Evolutionary conservation across 805 yeast genomes (phyloP), one percentile per base, ranked within the genome.

Genomic region (Jamesozyma jinghongensis): DNA sequence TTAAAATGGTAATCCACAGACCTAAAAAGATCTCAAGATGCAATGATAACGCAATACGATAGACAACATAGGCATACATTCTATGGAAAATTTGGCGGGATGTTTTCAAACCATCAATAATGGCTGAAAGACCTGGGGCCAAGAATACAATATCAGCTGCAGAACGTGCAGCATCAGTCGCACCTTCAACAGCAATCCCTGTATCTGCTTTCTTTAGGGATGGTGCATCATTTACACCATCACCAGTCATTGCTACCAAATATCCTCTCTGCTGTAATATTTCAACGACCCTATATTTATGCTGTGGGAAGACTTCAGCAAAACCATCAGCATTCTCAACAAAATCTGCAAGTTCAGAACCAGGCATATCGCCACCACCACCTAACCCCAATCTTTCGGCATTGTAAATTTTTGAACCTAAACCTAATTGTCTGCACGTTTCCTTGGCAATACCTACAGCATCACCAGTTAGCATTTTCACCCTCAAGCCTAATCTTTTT

Each of bases 171-270:
- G 94, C 90, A 73, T 85, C 95, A 56, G 95, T 83, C 59, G 95
- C 88, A 80, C 95, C 95, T 75, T 86, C 95, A 67, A 86, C 95
- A 62, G 96, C 96, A 75, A 87, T 87, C 80, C 96, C 96, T 54
- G 85, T 78, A 62, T 81, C 87, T 57, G 94, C 94, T 77, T 86
- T 86, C 85, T 86, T 86, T 72, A 86, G 78, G 51, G 95, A 86
- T 62, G 96, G 96, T 60, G 95, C 95, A 73, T 86, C 96, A 76
- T 86, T 86, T 66, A 86, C 95, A 84, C 96, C 96, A 67, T 86
- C 96, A 83, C 96, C 96, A 75, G 96, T 86, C 96, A 86, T 86
- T 70, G 95, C 96, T 72, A 87, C 94, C 71, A 86, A 77, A 81
- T 83, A 85, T 71, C 95, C 95, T 77, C 95, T 81, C 67, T 81